Evolutionary conservation across 2,329 filamentous ascomycete genomes (phyloP).

Genomic region (Akanthomyces lecanii): DNA sequence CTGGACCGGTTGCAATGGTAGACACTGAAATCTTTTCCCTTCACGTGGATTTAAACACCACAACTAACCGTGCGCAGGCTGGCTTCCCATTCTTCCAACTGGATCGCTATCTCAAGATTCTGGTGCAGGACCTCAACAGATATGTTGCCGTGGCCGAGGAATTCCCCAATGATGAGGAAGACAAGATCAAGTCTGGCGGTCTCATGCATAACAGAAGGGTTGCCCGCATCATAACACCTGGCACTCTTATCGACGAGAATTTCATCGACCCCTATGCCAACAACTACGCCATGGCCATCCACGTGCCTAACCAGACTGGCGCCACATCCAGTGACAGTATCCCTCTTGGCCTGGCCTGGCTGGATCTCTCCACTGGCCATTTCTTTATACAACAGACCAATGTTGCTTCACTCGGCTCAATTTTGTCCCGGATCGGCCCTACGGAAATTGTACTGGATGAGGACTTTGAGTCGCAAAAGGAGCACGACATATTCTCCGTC

Average conservation of each 20-base stretch:
- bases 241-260: constrained; percentile 93
- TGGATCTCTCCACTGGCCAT: constrained; percentile 90
- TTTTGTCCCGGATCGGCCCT: constrained; percentile 76
- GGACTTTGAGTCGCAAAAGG: constrained; percentile 51
- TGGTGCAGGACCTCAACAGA: constrained; percentile 85
- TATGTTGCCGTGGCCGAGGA: constrained; percentile 95
- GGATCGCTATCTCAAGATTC: constrained; percentile 84
- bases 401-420: constrained; percentile 68
- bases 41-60: not conserved
- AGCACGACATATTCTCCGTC: constrained; percentile 61
- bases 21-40: constrained; percentile 21
- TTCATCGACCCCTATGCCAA: constrained; percentile 94
- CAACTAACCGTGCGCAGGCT: constrained; percentile 47
- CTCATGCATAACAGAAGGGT: constrained; percentile 82
- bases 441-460: constrained; percentile 79
- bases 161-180: constrained; percentile 68
- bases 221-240: constrained; percentile 84
- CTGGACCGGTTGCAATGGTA: constrained; percentile 82
- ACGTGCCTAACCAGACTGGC: constrained; percentile 40
- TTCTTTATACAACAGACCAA: constrained; percentile 82
- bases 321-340: constrained; percentile 12
- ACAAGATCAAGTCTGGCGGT: constrained; percentile 70
- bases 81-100: constrained; percentile 93
- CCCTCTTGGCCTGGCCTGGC: constrained; percentile 77
- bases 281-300: constrained; percentile 84